Conservation (phyloP, 1,284 basidiomycete genomes). For the Fomes fomentarius region DNA sequence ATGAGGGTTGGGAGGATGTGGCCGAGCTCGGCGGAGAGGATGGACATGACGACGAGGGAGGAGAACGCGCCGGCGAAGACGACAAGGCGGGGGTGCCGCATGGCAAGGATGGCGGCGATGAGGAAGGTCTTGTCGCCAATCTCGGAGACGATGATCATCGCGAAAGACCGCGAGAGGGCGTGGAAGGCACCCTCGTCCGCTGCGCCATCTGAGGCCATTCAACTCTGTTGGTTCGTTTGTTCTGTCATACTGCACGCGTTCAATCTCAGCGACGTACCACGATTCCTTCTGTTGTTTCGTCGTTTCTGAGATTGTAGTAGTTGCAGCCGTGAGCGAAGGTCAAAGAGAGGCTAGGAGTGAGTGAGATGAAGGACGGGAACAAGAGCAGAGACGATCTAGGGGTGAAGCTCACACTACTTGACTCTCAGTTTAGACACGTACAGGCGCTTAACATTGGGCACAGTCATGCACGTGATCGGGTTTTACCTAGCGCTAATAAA, state of each 20-base stretch:
- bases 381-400: not conserved
- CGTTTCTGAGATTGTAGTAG: not conserved
- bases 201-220: slow-evolving; percentile 30
- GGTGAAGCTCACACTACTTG: not conserved
- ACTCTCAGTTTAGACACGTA: no score
- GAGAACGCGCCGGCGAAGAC: slow-evolving; percentile 92
- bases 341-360: not conserved
- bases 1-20: slow-evolving; percentile 84
- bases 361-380: not conserved
- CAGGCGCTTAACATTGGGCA: not conserved
- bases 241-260: not conserved
- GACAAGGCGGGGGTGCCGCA: slow-evolving; percentile 85
- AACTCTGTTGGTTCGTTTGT: slow-evolving; percentile 11
- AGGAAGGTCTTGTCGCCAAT: slow-evolving; percentile 99
- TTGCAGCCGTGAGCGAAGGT: no score
- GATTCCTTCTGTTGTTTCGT: not conserved
- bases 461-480: not conserved
- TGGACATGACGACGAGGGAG: slow-evolving; percentile 91
- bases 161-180: slow-evolving; percentile 76
- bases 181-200: slow-evolving; percentile 44
- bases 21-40: slow-evolving; percentile 87
- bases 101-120: slow-evolving; percentile 95
- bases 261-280: not conserved
- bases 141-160: slow-evolving; percentile 90
- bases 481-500: no score